These are phyloP conservation scores for Aspergillus ruber DNA, from an alignment of 2,329 filamentous ascomycete species.

Conservation along the genomic window DNA sequence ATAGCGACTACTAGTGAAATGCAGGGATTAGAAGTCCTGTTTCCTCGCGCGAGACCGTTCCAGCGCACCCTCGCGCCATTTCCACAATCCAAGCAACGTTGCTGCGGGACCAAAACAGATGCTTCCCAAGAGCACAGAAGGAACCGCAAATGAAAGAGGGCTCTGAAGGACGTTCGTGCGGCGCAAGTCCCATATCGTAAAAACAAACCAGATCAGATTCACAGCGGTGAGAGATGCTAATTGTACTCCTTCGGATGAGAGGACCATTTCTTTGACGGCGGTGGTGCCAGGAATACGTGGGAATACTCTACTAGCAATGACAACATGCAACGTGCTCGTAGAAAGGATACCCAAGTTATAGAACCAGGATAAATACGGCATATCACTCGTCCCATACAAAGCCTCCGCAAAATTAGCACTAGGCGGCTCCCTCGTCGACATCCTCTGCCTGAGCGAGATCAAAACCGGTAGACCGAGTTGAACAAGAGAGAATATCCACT, in stretches of 20 bases:
- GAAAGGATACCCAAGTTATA: neutral
- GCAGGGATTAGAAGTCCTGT: too few relatives aligned
- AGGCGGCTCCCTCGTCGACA: neutral
- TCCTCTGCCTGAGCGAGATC: neutral
- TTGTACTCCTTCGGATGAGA: neutral
- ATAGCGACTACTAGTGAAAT: too few relatives aligned
- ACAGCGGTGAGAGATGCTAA: constrained; percentile 1
- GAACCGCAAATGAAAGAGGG: neutral
- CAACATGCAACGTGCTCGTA: neutral
- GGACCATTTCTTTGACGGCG: too few relatives aligned
- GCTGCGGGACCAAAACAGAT: neutral
- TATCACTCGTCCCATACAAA: constrained; percentile 1
- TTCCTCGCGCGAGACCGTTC: neutral
- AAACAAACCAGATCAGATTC: constrained; percentile 6
- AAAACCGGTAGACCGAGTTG: constrained; percentile 3
- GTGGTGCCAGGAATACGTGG: neutral
- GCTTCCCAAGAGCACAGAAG: neutral
- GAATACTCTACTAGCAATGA: neutral
- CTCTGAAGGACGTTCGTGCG: constrained; percentile 4
- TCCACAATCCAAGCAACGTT: neutral
- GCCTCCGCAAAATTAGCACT: neutral
- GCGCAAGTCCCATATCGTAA: constrained; percentile 9
- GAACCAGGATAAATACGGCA: constrained; percentile 2
- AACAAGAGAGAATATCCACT: neutral
- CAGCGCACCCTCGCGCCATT: neutral